A percentile compares a stretch with the other conserved stretches of the same genome.
Evolutionary conservation across 768 basidiomycete species (phyloP).

Genomic region (Amanita molliuscula): DNA sequence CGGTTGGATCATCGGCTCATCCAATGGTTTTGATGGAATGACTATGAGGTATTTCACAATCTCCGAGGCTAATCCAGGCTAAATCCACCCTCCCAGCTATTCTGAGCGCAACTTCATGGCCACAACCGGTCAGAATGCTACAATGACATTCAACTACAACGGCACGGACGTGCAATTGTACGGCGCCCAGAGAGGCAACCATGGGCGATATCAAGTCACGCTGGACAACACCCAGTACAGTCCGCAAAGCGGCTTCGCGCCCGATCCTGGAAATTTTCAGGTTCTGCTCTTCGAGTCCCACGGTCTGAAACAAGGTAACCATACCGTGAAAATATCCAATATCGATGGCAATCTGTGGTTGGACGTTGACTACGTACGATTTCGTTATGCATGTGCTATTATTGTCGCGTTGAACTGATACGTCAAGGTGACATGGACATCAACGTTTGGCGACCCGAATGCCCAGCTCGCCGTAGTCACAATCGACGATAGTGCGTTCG

Average conservation of each 20-base stretch:
- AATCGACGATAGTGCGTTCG: neutral
- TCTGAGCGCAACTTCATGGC: constrained; percentile 28
- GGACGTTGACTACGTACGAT: constrained; percentile 5
- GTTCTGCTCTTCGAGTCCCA: neutral
- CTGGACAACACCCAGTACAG: constrained; percentile 21
- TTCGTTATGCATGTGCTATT: neutral
- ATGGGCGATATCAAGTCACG: constrained; percentile 19
- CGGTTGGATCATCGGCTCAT: neutral
- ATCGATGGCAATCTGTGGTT: neutral
- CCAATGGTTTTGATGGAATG: neutral
- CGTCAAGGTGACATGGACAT: constrained; percentile 1
- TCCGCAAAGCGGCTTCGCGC: neutral
- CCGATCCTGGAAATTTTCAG: neutral
- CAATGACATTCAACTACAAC: constrained; percentile 32
- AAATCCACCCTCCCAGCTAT: constrained; percentile 14
- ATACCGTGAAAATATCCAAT: neutral
- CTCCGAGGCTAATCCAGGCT: neutral
- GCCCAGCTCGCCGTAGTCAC: neutral
- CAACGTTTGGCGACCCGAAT: constrained; percentile 1
- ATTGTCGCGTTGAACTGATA: neutral
- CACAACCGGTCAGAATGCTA: constrained; percentile 19
- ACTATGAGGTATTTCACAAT: neutral
- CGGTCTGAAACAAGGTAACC: neutral
- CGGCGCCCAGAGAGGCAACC: constrained; percentile 37
- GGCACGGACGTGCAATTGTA: constrained; percentile 39